These are phyloP conservation scores for Acrocalymma vagum DNA, from an alignment of 2,329 filamentous ascomycete species.

Conservation along the genomic window DNA sequence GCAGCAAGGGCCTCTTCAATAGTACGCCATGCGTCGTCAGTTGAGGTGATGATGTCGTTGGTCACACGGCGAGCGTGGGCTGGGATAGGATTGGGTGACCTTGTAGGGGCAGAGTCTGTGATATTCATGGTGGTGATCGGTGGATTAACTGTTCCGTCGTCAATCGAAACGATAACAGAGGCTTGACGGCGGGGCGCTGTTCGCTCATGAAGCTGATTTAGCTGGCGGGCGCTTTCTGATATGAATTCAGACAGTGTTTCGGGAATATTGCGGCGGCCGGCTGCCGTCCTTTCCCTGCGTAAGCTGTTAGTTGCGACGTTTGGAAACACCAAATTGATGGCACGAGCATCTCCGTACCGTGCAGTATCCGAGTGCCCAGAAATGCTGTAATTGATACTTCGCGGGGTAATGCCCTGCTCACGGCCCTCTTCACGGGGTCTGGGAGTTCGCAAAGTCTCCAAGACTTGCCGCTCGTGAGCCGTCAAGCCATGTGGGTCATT, in stretches of 20 bases:
- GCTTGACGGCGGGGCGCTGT: slow-evolving; percentile 47
- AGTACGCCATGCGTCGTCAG: slow-evolving; percentile 56
- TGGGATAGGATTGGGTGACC: slow-evolving; percentile 38
- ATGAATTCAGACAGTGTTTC: slow-evolving; percentile 32
- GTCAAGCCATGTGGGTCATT: slow-evolving; percentile 57
- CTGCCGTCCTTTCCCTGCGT: slow-evolving; percentile 24
- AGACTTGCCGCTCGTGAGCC: slow-evolving; percentile 54
- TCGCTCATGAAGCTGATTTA: slow-evolving; percentile 28
- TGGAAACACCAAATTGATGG: slow-evolving; percentile 5
- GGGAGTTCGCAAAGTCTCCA: slow-evolving; percentile 55
- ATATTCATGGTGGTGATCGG: slow-evolving; percentile 30
- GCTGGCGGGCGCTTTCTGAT: slow-evolving; percentile 31
- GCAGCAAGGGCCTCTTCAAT: slow-evolving; percentile 57
- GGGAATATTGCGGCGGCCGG: slow-evolving; percentile 23
- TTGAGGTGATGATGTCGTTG: slow-evolving; percentile 40
- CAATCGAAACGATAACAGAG: slow-evolving; percentile 49
- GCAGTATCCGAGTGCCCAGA: slow-evolving; percentile 26
- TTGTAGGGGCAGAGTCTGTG: slow-evolving; percentile 37
- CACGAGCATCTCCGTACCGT: slow-evolving; percentile 31
- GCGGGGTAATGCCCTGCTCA: slow-evolving; percentile 44
- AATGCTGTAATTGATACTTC: slow-evolving; percentile 54
- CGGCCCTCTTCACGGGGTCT: slow-evolving; percentile 53
- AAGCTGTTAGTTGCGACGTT: slow-evolving; percentile 17
- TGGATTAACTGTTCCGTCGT: slow-evolving; percentile 32
- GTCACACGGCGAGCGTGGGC: slow-evolving; percentile 41